These are phyloP conservation scores for Penicillium verrucosum DNA, from an alignment of 2,329 filamentous ascomycete species.

Conservation along the genomic window DNA sequence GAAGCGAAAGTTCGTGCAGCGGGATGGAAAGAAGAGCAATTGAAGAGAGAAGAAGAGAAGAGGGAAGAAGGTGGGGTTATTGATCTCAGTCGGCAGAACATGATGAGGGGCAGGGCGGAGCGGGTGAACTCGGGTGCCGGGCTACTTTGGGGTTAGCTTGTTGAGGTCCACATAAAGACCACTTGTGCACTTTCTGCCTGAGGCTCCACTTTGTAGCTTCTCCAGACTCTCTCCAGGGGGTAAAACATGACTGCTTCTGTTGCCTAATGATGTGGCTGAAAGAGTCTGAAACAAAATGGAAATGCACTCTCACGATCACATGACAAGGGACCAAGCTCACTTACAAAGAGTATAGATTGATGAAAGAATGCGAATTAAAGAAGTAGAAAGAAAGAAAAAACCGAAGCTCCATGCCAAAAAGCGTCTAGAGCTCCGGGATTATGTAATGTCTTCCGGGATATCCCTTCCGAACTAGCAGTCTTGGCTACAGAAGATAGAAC, in stretches of 20 bases:
- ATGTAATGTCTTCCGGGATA: constrained; percentile 12
- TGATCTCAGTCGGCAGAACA: constrained; percentile 43
- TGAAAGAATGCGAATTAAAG: constrained; percentile 11
- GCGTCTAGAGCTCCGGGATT: constrained; percentile 20
- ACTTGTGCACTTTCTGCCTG: constrained; percentile 19
- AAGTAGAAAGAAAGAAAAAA: constrained; percentile 21
- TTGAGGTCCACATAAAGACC: constrained; percentile 18
- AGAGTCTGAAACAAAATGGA: neutral
- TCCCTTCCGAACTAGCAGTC: constrained; percentile 3
- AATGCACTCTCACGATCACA: neutral
- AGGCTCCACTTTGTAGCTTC: constrained; percentile 12
- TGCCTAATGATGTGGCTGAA: neutral
- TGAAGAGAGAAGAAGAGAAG: constrained; percentile 41
- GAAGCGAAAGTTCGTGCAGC: constrained; percentile 35
- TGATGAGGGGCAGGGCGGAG: constrained; percentile 37
- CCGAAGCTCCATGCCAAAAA: constrained; percentile 22
- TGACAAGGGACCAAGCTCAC: constrained; percentile 1
- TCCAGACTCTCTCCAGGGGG: constrained; percentile 3
- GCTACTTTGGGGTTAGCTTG: constrained; percentile 24
- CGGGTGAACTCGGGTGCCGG: constrained; percentile 28
- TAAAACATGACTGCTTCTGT: neutral
- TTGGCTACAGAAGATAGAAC: neutral
- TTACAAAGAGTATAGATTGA: constrained; percentile 19
- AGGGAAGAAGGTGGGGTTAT: constrained; percentile 46
- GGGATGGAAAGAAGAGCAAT: constrained; percentile 38